Base-by-base conservation (phyloP, 305 asterid genomes). In the Fraxinus sp. region DNA sequence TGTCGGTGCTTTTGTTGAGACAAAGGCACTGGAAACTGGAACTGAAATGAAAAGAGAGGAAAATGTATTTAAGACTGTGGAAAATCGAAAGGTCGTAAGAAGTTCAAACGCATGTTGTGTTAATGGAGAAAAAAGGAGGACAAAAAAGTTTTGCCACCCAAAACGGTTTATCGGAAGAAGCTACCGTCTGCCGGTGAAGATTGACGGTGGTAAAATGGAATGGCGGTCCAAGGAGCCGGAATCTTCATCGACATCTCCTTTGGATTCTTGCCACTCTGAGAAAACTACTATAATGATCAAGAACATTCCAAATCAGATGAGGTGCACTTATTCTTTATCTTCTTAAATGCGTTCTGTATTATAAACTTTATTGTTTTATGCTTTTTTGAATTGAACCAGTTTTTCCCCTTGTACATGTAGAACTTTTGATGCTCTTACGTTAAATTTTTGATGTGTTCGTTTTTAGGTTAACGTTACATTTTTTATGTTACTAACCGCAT, bases 241-340 rank as follows among this genome's bases (percentile, higher is more conserved):
- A 6, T 39, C 70, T 46, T 46, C 84, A 46, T 11, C 76, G n/a
- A 28, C 79, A 76, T 28, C 66, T 46, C 10, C 44, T 14, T 13
- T 36, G 30, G 57, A 32, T 18, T 22, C 3, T 4, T 33, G 32
- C 3, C 24, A 0, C 68, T 10, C 66, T 8, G 7, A 57, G 2
- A 33, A 78, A 5, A 83, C 90, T 0, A 88, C 93, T 0, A 83
- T 90, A 0, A 90, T 88, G 93, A 83, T 90, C 2, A 87, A 52
- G 26, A 86, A 90, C 81, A 83, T 88, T 1, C 93, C 93, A 1
- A 90, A 87, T 52, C 49, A 39, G 36, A 26, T 88, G 24, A 82
- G 91, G 93, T 90, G 49, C 3, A 1, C 37, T 20, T 62, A 1
- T n/a, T 64, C n/a, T 22, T 35, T 52, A 7, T 57, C 24, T 71